Percentiles rank a stretch among this genome's conserved stretches.
Conservation (phyloP, 148 eudicot species). For the Silene latifolia region DNA sequence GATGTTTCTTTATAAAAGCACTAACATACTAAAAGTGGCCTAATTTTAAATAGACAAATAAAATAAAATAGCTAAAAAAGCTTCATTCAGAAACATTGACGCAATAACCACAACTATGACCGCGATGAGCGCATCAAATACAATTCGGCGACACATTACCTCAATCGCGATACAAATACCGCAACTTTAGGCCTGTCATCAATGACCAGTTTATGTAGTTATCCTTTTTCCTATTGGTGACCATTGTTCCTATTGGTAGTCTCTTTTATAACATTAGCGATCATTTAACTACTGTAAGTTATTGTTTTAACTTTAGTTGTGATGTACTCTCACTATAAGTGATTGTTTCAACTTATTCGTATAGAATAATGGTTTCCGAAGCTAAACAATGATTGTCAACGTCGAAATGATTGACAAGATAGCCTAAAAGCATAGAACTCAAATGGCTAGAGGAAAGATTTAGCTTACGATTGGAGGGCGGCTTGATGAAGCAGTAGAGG, state of each 20-base stretch:
- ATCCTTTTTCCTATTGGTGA: neutral
- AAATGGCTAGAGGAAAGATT: conserved; percentile 11
- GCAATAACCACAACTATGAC: neutral
- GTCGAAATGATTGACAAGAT: neutral
- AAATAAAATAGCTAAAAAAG: neutral
- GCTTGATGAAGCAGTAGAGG: conserved; percentile 36
- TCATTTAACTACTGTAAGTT: too few species aligned
- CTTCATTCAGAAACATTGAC: neutral
- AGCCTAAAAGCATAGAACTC: neutral
- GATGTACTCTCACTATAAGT: neutral
- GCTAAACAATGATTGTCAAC: neutral
- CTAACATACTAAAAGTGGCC: neutral
- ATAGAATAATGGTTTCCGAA: neutral
- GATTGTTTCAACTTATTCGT: neutral
- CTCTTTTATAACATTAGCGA: neutral
- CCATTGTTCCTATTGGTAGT: neutral
- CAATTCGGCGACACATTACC: neutral
- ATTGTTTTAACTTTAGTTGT: neutral
- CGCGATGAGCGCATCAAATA: neutral
- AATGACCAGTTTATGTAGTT: neutral
- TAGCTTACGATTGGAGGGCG: conserved; percentile 37
- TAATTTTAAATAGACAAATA: neutral
- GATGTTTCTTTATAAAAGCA: neutral
- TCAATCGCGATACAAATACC: neutral
- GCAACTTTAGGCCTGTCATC: neutral